Conservation (phyloP, 169 alveolate species). For the Plasmodium coatneyi region DNA sequence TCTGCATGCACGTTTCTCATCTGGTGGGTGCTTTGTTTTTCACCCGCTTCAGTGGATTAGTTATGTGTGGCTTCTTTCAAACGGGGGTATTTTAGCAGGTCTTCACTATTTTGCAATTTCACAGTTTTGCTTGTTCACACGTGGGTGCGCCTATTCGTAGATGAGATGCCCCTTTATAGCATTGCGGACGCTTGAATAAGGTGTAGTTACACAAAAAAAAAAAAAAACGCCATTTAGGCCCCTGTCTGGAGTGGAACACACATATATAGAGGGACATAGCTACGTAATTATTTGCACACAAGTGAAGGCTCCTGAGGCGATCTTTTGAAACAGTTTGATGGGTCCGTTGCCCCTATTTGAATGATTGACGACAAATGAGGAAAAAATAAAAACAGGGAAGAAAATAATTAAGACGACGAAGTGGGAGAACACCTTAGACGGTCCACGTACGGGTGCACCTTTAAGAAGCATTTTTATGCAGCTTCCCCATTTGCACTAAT, state of each 20-base stretch:
- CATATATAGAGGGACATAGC: not conserved
- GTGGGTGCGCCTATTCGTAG: not conserved
- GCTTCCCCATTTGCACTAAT: not conserved
- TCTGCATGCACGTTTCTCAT: not conserved
- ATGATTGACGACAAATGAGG: not conserved
- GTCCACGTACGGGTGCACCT: not conserved
- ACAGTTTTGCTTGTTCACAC: not conserved
- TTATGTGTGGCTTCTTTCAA: not conserved
- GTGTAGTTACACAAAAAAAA: constrained; percentile 5
- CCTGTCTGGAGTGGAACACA: not conserved
- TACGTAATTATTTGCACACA: not conserved
- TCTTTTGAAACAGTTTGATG: not conserved
- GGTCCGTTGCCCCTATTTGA: not conserved
- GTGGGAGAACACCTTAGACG: not conserved
- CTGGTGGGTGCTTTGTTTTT: not conserved
- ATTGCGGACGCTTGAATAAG: not conserved
- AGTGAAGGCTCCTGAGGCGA: not conserved
- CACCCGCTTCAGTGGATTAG: not conserved
- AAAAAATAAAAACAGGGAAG: not conserved
- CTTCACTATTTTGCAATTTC: not conserved
- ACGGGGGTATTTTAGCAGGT: not conserved
- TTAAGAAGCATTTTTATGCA: not conserved
- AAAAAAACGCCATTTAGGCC: not conserved
- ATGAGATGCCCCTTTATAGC: not conserved
- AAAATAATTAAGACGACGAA: not conserved